These are phyloP conservation scores for Francoa sonchifolia DNA, from an alignment of 441 rosid species.

Conservation along the genomic window DNA sequence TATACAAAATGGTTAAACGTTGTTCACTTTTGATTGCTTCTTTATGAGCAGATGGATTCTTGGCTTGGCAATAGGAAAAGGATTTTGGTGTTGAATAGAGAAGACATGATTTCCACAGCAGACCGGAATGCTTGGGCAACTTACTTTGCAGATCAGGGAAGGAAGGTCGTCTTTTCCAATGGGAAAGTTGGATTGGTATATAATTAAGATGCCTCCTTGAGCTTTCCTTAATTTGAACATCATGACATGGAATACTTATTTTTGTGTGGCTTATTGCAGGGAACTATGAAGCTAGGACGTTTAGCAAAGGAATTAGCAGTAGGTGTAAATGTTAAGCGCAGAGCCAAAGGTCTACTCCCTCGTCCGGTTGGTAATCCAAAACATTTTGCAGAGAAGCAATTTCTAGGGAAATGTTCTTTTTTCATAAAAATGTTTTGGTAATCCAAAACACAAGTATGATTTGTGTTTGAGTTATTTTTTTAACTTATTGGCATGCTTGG, in stretches of 20 bases:
- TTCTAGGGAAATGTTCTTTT: no score
- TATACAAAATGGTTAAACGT: no score
- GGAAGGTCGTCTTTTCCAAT: constrained; percentile 58
- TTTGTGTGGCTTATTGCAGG: constrained; percentile 31
- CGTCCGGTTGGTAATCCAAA: constrained; percentile 41
- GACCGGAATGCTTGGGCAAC: constrained; percentile 91
- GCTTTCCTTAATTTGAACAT: constrained; percentile 4
- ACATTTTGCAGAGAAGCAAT: no score
- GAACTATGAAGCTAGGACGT: constrained; percentile 65
- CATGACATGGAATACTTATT: constrained; percentile 4
- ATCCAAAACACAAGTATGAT: no score
- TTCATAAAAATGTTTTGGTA: no score
- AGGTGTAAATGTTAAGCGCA: constrained; percentile 65
- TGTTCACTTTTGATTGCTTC: not conserved
- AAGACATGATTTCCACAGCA: constrained; percentile 79
- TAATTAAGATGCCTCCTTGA: constrained; percentile 1
- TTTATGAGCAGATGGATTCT: constrained; percentile 51
- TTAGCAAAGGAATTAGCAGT: constrained; percentile 62
- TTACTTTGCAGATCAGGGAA: constrained; percentile 70
- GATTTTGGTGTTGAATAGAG: constrained; percentile 78
- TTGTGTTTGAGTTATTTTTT: no score
- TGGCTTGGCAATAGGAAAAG: constrained; percentile 94
- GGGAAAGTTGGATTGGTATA: constrained; percentile 75
- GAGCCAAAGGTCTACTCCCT: constrained; percentile 80
- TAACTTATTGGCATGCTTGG: no score